Evolutionary conservation across 2,329 filamentous ascomycete species (phyloP).

Genomic region (Colletotrichum spaethianum): DNA sequence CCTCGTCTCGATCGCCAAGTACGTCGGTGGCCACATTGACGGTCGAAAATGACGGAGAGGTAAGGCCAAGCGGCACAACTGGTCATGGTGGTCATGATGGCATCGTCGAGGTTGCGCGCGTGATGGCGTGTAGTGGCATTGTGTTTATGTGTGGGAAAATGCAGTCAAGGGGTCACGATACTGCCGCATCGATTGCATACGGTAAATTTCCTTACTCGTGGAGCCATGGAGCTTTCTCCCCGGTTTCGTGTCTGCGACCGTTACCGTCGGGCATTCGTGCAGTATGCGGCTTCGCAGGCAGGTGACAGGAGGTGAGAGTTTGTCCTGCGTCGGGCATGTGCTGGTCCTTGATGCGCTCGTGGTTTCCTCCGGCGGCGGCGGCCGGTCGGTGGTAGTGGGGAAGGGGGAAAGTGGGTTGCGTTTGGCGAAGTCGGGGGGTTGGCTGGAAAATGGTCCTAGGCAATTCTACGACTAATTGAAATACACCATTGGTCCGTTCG

Average conservation of each 20-base stretch:
- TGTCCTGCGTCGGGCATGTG: not conserved
- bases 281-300: not conserved
- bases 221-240: not conserved
- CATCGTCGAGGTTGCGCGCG: not conserved
- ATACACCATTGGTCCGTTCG: conserved; percentile 27
- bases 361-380: not conserved
- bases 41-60: no score
- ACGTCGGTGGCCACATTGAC: not conserved
- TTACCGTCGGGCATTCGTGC: not conserved
- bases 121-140: not conserved
- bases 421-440: not conserved
- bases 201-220: not conserved
- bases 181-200: not conserved
- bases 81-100: not conserved
- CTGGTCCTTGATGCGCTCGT: not conserved
- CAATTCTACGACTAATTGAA: conserved; percentile 34
- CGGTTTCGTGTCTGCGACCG: not conserved
- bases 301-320: not conserved
- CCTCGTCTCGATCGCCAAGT: not conserved
- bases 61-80: not conserved
- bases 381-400: not conserved
- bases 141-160: no score
- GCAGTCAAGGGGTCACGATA: not conserved
- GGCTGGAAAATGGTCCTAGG: not conserved
- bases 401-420: no score